Conservation (phyloP, 2,329 filamentous ascomycete species). For the Phialophora verrucosa region DNA sequence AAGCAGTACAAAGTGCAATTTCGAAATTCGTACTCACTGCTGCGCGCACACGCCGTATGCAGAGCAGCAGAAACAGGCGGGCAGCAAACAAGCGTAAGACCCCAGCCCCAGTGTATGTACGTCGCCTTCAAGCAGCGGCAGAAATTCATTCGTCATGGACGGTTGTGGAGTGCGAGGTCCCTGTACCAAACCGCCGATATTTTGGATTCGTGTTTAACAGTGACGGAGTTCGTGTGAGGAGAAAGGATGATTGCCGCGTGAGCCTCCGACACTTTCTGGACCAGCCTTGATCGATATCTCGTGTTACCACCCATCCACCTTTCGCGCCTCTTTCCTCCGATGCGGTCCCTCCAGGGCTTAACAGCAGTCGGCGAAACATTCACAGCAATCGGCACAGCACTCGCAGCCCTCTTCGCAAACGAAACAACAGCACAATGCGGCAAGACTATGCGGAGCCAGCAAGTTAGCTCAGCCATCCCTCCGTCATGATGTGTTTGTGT, state of each 20-base stretch:
- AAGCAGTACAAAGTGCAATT: neutral
- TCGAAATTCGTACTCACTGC: neutral
- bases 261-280: neutral
- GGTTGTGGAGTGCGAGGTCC: neutral
- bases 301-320: neutral
- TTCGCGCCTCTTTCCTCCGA: neutral
- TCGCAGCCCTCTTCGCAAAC: conserved; percentile 69
- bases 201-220: neutral
- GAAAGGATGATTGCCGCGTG: neutral
- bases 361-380: conserved; percentile 47
- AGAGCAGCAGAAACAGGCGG: neutral
- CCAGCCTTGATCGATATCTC: neutral
- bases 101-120: neutral
- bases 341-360: conserved; percentile 22
- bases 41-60: neutral
- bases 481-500: neutral
- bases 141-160: neutral
- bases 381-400: conserved; percentile 67
- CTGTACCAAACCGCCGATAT: neutral
- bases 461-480: conserved; percentile 1
- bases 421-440: conserved; percentile 67
- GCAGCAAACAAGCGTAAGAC: neutral
- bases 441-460: conserved; percentile 50
- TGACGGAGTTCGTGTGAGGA: neutral
- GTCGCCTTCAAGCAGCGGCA: neutral